Base-by-base conservation (phyloP, 164 flowering plant species). In the Cinnamomum micranthum region DNA sequence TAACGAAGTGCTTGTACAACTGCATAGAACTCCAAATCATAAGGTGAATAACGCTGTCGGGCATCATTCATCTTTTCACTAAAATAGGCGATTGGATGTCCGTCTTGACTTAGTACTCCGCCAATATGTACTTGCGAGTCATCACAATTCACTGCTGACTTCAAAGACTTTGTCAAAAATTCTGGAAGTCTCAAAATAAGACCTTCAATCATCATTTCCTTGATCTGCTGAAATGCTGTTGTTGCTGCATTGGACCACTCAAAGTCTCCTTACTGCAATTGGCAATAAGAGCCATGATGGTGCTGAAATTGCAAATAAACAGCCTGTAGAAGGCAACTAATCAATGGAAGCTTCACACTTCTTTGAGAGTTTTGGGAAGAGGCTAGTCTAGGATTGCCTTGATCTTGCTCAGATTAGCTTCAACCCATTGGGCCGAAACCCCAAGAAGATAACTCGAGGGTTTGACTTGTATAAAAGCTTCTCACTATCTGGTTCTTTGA, bases 331-430 rank as follows among this genome's bases (percentile, higher is more conserved):
- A 77, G 19, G 74, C 15, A 7, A 50, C 66, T 13, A 77, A 41
- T 2, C 72, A 72, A 72, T 72, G 68, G 17, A 77, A 77, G 35
- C 72, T 66, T 7, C 67, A 17, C n/a, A 60, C 11, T 10, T 60
- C 64, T n/a, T 60, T 9, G 47, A 41, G 47, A 35, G 47, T 41
- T 41, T 41, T 41, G 47, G 47, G 47, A 41, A 9, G 47, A 41
- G 11, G 10, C 10, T 41, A 41, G 47, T 41, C 47, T 41, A 41
- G 9, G 47, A 41, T 41, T 41, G 47, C 47, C 47, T 41, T 41
- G 9, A 41, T 41, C 47, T 41, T 41, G 11, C 47, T 9, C 10
- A 9, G 47, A 41, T 41, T 41, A 9, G 47, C 47, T 41, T 41
- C 47, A 6, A 41, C 47, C 10, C 47, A 7, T 41, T 41, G 47